Conservation (phyloP, 441 rosid genomes). For the Adansonia grandidieri region DNA sequence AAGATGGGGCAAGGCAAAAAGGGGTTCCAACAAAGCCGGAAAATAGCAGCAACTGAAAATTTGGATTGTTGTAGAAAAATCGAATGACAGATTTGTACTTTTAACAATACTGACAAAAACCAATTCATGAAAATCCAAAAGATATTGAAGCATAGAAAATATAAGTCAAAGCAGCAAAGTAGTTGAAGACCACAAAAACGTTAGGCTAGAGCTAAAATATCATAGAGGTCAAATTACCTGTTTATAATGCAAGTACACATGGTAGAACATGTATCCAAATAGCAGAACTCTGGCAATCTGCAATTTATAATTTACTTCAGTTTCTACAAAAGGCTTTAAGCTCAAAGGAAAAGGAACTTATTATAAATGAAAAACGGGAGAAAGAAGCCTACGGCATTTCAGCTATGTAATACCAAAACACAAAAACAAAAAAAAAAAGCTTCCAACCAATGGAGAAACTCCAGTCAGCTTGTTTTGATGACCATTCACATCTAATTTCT, state of each 20-base stretch:
- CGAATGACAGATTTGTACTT: neutral
- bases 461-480: neutral
- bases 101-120: neutral
- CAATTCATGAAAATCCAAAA: neutral
- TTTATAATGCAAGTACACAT: constrained; percentile 53
- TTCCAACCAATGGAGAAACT: neutral
- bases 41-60: neutral
- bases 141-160: neutral
- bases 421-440: neutral
- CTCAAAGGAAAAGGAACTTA: neutral
- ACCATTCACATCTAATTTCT: neutral
- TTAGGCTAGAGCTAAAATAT: constrained; percentile 14
- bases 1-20: neutral
- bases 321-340: neutral
- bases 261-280: constrained; percentile 66
- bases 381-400: neutral
- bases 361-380: neutral
- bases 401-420: too few species aligned
- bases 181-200: neutral
- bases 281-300: constrained; percentile 65
- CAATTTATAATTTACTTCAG: constrained; percentile 30
- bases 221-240: constrained; percentile 45
- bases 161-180: neutral
- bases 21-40: neutral
- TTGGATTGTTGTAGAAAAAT: neutral